Evolutionary conservation across 1,284 basidiomycete genomes (phyloP).

Genomic region (Chalciporus piperatoides): DNA sequence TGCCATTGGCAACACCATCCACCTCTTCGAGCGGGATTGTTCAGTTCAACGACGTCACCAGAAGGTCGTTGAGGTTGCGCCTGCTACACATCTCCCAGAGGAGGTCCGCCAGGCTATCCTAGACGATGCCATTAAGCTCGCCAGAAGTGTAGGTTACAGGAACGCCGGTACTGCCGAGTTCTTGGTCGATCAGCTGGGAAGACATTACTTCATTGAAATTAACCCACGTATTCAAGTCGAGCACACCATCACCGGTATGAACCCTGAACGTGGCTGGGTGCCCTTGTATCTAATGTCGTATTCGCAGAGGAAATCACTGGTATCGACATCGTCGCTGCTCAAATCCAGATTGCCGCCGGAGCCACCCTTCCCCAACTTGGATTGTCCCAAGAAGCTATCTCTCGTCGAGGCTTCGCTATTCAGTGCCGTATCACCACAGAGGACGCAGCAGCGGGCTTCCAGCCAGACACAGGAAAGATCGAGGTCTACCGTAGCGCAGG

Average conservation of each 20-base stretch:
- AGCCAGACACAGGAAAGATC: conserved; percentile 99
- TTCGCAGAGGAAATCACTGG: conserved; percentile 93
- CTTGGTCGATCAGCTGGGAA: conserved; percentile 91
- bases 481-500: conserved; percentile 99
- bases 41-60: conserved; percentile 98
- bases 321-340: conserved; percentile 97
- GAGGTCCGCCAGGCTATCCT: conserved; percentile 88
- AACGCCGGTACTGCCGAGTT: conserved; percentile 98
- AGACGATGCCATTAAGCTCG: conserved; percentile 91
- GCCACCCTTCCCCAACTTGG: conserved; percentile 95
- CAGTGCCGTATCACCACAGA: conserved; percentile 99
- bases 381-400: conserved; percentile 94
- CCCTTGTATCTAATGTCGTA: conserved; percentile 2
- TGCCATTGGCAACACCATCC: conserved; percentile 87
- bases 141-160: conserved; percentile 88
- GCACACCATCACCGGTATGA: conserved; percentile 90
- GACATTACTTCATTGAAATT: conserved; percentile 99
- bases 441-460: conserved; percentile 88
- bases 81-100: conserved; percentile 91
- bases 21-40: conserved; percentile 98
- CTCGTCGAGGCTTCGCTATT: conserved; percentile 95
- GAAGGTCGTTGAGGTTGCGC: conserved; percentile 98
- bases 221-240: conserved; percentile 99
- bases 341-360: conserved; percentile 98
- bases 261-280: conserved; percentile 4